Conservation (phyloP, 2,329 filamentous ascomycete species). For the Dactylellina drechsleri region DNA sequence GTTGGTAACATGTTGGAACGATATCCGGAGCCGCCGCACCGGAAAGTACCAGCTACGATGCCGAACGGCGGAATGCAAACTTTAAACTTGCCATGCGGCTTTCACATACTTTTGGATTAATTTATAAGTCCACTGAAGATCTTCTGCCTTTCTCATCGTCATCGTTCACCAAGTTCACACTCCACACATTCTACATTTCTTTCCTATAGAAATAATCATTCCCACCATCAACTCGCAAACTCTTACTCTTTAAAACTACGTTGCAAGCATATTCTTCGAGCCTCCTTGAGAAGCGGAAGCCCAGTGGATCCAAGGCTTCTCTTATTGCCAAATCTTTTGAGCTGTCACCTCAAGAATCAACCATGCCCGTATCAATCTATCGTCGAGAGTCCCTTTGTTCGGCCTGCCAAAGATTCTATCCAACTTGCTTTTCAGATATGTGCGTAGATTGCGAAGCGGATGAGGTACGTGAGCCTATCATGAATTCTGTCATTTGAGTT, state of each 20-base stretch:
- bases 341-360: not conserved
- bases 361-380: conserved; percentile 4
- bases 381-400: conserved; percentile 35
- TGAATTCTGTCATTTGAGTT: not conserved
- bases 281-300: conserved; percentile 20
- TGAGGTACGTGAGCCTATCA: conserved; percentile 8
- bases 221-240: not conserved
- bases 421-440: conserved; percentile 29
- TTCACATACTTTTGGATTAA: not conserved
- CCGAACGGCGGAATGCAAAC: not conserved
- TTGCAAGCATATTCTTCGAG: conserved; percentile 28
- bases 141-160: conserved; percentile 34
- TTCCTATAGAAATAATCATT: not conserved
- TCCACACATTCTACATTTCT: not conserved
- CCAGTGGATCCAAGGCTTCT: not conserved
- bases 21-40: not conserved
- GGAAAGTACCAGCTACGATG: not conserved
- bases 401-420: conserved; percentile 27
- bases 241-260: not conserved
- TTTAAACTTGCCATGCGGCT: conserved; percentile 24
- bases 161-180: conserved; percentile 11
- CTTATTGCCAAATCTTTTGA: not conserved
- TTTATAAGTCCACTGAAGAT: conserved; percentile 42
- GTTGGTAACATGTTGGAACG: too few species aligned
- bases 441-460: conserved; percentile 40